A percentile compares a stretch with the other conserved stretches of the same genome.
These are phyloP conservation scores for Mycosphaerelloides madeirae DNA, from an alignment of 2,329 filamentous ascomycete genomes.

Conservation along the genomic window DNA sequence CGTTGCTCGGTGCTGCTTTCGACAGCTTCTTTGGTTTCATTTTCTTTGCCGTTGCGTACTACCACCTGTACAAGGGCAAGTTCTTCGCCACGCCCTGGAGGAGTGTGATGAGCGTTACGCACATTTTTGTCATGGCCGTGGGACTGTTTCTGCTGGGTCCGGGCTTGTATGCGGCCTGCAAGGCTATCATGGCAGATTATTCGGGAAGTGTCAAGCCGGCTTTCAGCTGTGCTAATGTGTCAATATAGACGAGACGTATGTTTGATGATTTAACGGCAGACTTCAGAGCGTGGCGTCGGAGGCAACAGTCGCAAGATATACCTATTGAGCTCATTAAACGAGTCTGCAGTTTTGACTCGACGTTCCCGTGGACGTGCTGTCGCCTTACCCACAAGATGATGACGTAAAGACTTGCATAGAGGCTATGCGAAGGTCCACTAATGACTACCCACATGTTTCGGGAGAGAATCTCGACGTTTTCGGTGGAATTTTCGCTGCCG, in stretches of 20 bases:
- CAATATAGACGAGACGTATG: slow-evolving; percentile 39
- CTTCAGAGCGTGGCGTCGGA: too few species aligned
- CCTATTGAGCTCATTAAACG: too few species aligned
- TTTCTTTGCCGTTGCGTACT: slow-evolving; percentile 49
- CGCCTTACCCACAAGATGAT: too few species aligned
- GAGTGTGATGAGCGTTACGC: slow-evolving; percentile 42
- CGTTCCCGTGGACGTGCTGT: too few species aligned
- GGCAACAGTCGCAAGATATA: too few species aligned
- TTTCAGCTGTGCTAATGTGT: slow-evolving; percentile 48
- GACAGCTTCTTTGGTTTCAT: slow-evolving; percentile 51
- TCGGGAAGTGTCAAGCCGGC: slow-evolving; percentile 41
- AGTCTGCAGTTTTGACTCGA: too few species aligned
- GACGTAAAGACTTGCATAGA: too few species aligned
- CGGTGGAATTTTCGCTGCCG: too few species aligned
- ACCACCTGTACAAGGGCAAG: slow-evolving; percentile 39
- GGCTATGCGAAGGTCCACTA: too few species aligned
- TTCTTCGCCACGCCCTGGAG: slow-evolving; percentile 37
- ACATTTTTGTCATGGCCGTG: slow-evolving; percentile 42
- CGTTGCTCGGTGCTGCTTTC: slow-evolving; percentile 45
- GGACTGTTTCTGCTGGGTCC: slow-evolving; percentile 50
- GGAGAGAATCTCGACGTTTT: too few species aligned
- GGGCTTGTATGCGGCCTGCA: slow-evolving; percentile 49
- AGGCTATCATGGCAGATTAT: slow-evolving; percentile 51
- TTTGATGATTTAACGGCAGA: too few species aligned
- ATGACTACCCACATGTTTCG: too few species aligned